Conservation (phyloP, 2,329 filamentous ascomycete genomes). For the Fusarium zealandicum region DNA sequence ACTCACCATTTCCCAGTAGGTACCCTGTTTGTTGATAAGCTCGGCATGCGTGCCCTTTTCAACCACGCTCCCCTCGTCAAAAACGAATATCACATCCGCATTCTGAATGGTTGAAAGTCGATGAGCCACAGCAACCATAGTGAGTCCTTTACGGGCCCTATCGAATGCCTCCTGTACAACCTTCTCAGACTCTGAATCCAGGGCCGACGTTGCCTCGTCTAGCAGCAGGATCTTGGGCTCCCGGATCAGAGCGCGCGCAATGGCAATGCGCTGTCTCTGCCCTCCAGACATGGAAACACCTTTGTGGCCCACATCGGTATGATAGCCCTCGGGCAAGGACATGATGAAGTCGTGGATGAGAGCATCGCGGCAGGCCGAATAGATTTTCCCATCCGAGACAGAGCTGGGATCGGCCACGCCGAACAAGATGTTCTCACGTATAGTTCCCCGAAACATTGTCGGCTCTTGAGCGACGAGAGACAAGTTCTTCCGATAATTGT, state of each 20-base stretch:
- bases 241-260: conserved; percentile 72
- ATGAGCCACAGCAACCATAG: conserved; percentile 76
- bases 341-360: conserved; percentile 76
- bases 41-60: conserved; percentile 51
- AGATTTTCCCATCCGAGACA: conserved; percentile 59
- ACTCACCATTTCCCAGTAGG: conserved; percentile 38
- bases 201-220: conserved; percentile 72
- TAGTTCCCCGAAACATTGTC: conserved; percentile 71
- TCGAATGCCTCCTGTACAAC: conserved; percentile 72
- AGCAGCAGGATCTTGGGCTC: conserved; percentile 70
- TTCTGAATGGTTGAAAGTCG: conserved; percentile 52
- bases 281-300: conserved; percentile 73
- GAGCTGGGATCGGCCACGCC: conserved; percentile 64
- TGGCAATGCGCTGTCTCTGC: conserved; percentile 74
- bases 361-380: conserved; percentile 65
- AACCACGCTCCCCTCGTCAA: conserved; percentile 51
- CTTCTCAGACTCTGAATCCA: conserved; percentile 69
- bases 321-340: conserved; percentile 71
- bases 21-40: conserved; percentile 25
- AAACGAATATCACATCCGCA: conserved; percentile 54
- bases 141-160: conserved; percentile 62
- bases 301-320: conserved; percentile 70
- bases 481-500: conserved; percentile 67
- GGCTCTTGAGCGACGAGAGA: conserved; percentile 79
- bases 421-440: conserved; percentile 75